Conservation (phyloP, 495 filamentous ascomycete species). For the Barbatosphaeria neglecta region DNA sequence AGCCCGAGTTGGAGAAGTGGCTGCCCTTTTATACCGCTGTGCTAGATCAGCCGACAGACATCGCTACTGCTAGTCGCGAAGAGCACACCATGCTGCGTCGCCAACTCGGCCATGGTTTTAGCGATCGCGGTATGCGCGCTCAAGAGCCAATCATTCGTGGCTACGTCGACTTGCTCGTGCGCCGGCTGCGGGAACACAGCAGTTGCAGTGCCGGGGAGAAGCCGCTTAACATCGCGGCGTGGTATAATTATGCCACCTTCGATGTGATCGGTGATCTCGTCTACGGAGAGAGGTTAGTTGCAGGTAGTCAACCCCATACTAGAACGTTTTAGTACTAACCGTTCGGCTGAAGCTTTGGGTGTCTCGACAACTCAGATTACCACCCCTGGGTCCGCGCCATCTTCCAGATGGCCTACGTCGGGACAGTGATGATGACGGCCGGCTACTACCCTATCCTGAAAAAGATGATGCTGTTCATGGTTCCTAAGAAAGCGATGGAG, state of each 20-base stretch:
- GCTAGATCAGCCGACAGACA: slow-evolving; percentile 12
- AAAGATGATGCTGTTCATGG: slow-evolving; percentile 12
- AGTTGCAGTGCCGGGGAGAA: slow-evolving; percentile 11
- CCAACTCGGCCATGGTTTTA: slow-evolving; percentile 43
- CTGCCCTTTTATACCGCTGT: slow-evolving; percentile 17
- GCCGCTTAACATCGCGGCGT: slow-evolving; percentile 33
- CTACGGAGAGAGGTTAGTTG: slow-evolving; percentile 36
- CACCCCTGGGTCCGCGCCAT: slow-evolving; percentile 45
- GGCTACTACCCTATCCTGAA: slow-evolving; percentile 17
- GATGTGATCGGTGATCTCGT: slow-evolving; percentile 51
- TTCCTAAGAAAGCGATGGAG: slow-evolving; percentile 11
- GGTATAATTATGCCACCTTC: slow-evolving; percentile 51
- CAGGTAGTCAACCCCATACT: no score
- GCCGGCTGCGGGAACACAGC: slow-evolving; percentile 27
- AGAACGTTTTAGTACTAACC: not conserved
- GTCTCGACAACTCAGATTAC: slow-evolving; percentile 33
- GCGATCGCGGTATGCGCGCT: slow-evolving; percentile 32
- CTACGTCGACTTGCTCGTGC: slow-evolving; percentile 36
- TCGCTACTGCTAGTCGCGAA: slow-evolving; percentile 21
- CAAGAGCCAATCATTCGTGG: slow-evolving; percentile 32
- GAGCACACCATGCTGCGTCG: slow-evolving; percentile 32
- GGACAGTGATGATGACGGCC: slow-evolving; percentile 21
- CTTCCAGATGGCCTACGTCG: slow-evolving; percentile 25
- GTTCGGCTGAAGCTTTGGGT: slow-evolving; percentile 37
- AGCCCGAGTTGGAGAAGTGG: slow-evolving; percentile 19